Conservation (phyloP, 2,329 filamentous ascomycete species). For the Endoconidiophora laricicola region DNA sequence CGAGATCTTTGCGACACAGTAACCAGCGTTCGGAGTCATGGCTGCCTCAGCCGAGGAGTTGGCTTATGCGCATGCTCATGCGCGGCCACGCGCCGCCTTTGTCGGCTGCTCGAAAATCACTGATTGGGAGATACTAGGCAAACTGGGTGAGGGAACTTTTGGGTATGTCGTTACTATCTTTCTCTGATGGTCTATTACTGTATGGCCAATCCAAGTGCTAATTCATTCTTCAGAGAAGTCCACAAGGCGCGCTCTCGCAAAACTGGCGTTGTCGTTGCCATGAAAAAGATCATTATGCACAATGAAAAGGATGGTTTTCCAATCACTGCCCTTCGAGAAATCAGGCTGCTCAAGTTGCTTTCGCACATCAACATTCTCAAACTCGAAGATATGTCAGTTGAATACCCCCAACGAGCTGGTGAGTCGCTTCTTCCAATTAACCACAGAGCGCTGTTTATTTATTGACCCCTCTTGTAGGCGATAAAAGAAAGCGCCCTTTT, state of each 20-base stretch:
- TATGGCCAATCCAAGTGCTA: not conserved
- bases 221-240: slow-evolving; percentile 40
- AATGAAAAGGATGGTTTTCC: slow-evolving; percentile 98
- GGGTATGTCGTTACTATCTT: slow-evolving; percentile 33
- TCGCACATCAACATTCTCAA: slow-evolving; percentile 76
- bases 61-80: slow-evolving; percentile 39
- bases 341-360: slow-evolving; percentile 92
- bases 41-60: slow-evolving; percentile 16
- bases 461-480: slow-evolving; percentile 24
- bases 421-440: slow-evolving; percentile 25
- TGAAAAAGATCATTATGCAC: slow-evolving; percentile 99
- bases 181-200: not conserved
- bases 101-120: slow-evolving; percentile 68
- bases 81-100: slow-evolving; percentile 46
- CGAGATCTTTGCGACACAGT: not conserved
- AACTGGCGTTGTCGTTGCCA: slow-evolving; percentile 58
- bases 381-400: slow-evolving; percentile 91
- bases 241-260: slow-evolving; percentile 70
- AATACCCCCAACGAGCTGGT: slow-evolving; percentile 44
- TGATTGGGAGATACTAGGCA: slow-evolving; percentile 64
- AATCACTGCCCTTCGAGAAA: slow-evolving; percentile 94
- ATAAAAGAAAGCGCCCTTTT: slow-evolving; percentile 65
- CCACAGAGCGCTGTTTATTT: not conserved
- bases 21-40: not conserved
- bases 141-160: slow-evolving; percentile 90